These are phyloP conservation scores for Oryza officinalis DNA, from an alignment of 176 grass and related monocot species.

Conservation along the genomic window DNA sequence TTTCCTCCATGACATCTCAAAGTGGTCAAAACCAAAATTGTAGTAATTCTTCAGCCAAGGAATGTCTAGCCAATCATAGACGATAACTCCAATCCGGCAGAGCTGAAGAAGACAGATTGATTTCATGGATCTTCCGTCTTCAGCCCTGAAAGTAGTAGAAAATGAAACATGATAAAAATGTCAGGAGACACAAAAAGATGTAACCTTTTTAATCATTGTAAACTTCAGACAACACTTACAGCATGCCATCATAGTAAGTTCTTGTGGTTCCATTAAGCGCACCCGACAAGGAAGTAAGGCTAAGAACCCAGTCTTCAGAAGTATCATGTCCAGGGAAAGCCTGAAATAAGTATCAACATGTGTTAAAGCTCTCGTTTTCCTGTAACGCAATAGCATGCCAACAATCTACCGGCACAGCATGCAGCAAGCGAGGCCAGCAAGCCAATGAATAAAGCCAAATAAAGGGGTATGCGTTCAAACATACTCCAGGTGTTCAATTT, in stretches of 20 bases:
- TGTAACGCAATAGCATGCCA: background rate
- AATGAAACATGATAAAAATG: background rate
- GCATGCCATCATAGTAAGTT: conserved; percentile 97
- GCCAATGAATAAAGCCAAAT: conserved; percentile 8
- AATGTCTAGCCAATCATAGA: conserved; percentile 95
- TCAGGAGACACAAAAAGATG: background rate
- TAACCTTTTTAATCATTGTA: background rate
- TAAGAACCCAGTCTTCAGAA: conserved; percentile 90
- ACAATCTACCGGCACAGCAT: conserved; percentile 31
- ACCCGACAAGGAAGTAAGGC: conserved; percentile 92
- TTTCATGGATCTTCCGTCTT: conserved; percentile 85
- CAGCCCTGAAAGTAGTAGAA: conserved; percentile 60
- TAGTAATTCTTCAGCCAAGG: conserved; percentile 94
- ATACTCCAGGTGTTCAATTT: background rate
- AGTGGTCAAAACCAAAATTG: conserved; percentile 98
- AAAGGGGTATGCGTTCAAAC: conserved; percentile 14
- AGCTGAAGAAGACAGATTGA: conserved; percentile 83
- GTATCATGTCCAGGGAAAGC: conserved; percentile 87
- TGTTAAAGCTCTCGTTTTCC: conserved; percentile 30
- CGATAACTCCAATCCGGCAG: conserved; percentile 81
- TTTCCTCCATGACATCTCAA: conserved; percentile 81
- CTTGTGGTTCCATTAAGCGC: conserved; percentile 96
- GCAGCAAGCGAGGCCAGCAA: conserved; percentile 31
- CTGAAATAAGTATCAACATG: conserved; percentile 42
- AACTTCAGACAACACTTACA: conserved; percentile 53